Evolutionary conservation across 331 rosid genomes (phyloP).

Genomic region (Acacia concinna): DNA sequence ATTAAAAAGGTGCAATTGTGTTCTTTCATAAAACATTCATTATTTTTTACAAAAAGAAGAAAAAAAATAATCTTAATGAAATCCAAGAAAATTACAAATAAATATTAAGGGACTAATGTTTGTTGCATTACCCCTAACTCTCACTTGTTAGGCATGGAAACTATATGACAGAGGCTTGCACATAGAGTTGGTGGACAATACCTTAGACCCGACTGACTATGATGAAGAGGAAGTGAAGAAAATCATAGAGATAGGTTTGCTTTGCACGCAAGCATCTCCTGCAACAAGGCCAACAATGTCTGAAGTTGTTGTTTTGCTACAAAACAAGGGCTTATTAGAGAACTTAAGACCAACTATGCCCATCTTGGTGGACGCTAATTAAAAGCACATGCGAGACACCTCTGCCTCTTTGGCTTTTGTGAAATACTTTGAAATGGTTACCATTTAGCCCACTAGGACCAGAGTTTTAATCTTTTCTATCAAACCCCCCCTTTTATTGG

Average conservation of each 20-base stretch:
- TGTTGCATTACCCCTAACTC: background rate
- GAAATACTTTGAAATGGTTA: too few relatives aligned
- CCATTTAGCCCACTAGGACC: too few relatives aligned
- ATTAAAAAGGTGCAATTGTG: too few relatives aligned
- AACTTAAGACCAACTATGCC: background rate
- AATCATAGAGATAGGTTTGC: background rate
- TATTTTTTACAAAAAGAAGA: too few relatives aligned
- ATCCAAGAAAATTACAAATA: too few relatives aligned
- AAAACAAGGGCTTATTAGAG: slow-evolving; percentile 16
- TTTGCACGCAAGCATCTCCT: slow-evolving; percentile 65
- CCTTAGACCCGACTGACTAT: background rate
- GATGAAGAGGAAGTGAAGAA: background rate
- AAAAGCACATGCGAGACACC: background rate
- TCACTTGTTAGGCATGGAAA: background rate
- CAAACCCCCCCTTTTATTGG: too few relatives aligned
- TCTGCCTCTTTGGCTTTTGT: too few relatives aligned
- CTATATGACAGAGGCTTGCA: background rate
- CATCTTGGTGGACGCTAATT: slow-evolving; percentile 14
- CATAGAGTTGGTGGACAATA: background rate
- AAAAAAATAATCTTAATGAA: too few relatives aligned
- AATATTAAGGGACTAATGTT: too few relatives aligned
- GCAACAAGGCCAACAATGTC: slow-evolving; percentile 66
- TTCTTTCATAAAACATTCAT: too few relatives aligned
- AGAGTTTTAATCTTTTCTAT: too few relatives aligned
- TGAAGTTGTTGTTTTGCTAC: slow-evolving; percentile 48